Evolutionary conservation across 1,284 basidiomycete species (phyloP), one percentile per base, ranked within the genome.

Genomic region (Cerrena zonata): DNA sequence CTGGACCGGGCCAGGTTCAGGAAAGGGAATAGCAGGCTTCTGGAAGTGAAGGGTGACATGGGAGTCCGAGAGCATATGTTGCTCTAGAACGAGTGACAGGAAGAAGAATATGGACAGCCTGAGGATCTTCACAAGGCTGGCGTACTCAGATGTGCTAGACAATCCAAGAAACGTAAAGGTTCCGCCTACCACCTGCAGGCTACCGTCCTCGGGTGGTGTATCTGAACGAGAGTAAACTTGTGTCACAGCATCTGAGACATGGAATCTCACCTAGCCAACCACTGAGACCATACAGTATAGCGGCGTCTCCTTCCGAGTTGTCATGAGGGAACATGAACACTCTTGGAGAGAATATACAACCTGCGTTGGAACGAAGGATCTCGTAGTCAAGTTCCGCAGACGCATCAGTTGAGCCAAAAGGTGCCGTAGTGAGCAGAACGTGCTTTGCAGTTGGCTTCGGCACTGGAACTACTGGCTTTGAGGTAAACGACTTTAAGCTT

Each of bases 31-130:
- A 1, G 38, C 39, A 22, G 53, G 40, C 50, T 70, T 71, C 2
- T 75, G 73, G 18, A 68, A 78, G 34, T 67, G 66, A 13, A 85
- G 65, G 3, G 64, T 60, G 18, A 82, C 71, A 44, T 71, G 65
- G 0, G 74, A 79, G 61, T 82, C 72, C 4, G 67, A 56, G n/a
- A 84, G 70, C 4, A 83, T 61, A 41, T 77, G 72, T 59, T 85
- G 81, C 58, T 86, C 83, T 19, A 86, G 74, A 3, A 82, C 56
- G 24, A 84, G 68, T 1, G 82, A 78, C 1, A 84, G 70, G 54
- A 82, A 77, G 13, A 74, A 61, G 59, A 79, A 85, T n/a, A 80
- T 65, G 1, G 76, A 61, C 5, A 83, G 56, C 26, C 77, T 74
- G n/a, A 86, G 73, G 11, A 77, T 65, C 38, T 71, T 73, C 47